Base-by-base conservation (phyloP, 441 rosid species). In the Pelargonium fulgidum region DNA sequence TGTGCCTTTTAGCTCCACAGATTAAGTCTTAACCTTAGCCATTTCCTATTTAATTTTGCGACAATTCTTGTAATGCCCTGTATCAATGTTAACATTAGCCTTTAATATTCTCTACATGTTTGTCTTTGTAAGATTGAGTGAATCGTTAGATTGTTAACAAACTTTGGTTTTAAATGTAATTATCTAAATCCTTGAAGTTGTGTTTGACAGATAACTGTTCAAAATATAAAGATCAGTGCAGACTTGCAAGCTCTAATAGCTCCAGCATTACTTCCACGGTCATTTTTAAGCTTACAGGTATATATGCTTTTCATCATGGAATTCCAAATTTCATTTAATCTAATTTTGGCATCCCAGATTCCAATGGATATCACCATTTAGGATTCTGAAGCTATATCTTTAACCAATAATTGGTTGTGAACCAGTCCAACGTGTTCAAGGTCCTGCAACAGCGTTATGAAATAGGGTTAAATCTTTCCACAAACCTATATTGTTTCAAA, bases 241-340 rank as follows among this genome's bases (percentile, higher is more conserved):
- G 83, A 86, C 76, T 71, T 91, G 77, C 97, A 91, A 85, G 84
- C 90, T 76, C 74, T 91, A 41, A 85, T 91, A 48, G 88, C 97
- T 81, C 98, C 97, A 62, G 98, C 98, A 2, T 39, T 93, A 65
- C 81, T 89, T 44, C 97, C 98, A 5, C 87, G 98, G 59, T 85
- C 96, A 62, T 87, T 85, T 72, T 66, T 89, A 67, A 93, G 82
- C 80, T 82, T 93, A 54, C 96, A 91, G 93, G 97, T 91, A 62
- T 73, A 26, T 70, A 48, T 48, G 61, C 19, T 54, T 54, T 8
- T 5, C 19, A 7, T 13, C 17, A 52, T 22, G 7, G 2, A 7
- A 17, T 54, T n/a, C 14, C 19, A 54, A 2, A 54, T 54, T n/a
- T 54, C 19, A 54, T 54, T 36, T 6, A 36, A 54, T 17, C 61